phyloP scores from a whole-genome alignment of 1,139 yeast species.

The Protomyces lactucae-debilis region DNA sequence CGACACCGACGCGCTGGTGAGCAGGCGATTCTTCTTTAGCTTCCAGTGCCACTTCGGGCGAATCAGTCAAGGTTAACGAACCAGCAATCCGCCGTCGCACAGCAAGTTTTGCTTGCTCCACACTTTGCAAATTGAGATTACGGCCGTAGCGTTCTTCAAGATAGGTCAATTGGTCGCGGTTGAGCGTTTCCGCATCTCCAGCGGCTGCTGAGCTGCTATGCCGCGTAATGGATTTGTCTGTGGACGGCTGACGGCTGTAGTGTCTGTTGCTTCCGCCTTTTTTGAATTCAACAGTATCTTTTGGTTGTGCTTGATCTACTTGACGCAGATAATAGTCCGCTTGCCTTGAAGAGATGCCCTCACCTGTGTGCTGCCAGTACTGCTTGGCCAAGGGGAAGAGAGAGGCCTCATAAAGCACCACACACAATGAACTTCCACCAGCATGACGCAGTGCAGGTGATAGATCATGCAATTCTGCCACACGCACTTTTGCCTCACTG shows the following conservation, averaged over 20 bases:
- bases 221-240: conserved; percentile 8
- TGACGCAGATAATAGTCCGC: conserved; percentile 71
- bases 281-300: conserved; percentile 35
- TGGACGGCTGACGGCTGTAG: conserved; percentile 20
- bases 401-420: conserved; percentile 63
- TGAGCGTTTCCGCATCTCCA: conserved; percentile 32
- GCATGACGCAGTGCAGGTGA: conserved; percentile 56
- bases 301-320: conserved; percentile 44
- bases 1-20: conserved; percentile 44
- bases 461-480: conserved; percentile 73
- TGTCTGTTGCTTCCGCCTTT: conserved; percentile 21
- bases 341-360: conserved; percentile 81
- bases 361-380: conserved; percentile 97
- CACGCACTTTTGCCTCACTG: conserved; percentile 39
- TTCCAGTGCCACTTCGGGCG: conserved; percentile 26
- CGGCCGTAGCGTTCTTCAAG: conserved; percentile 90
- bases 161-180: conserved; percentile 59
- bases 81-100: conserved; percentile 72
- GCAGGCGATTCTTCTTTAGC: conserved; percentile 31
- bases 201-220: conserved; percentile 34
- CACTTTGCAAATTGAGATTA: conserved; percentile 71
- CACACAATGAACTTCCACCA: conserved; percentile 66
- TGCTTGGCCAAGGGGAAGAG: conserved; percentile 64
- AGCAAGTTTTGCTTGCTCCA: conserved; percentile 68
- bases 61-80: conserved; percentile 48